phyloP scores from a whole-genome alignment of 805 yeast species.

The Ogataea allantospora region DNA sequence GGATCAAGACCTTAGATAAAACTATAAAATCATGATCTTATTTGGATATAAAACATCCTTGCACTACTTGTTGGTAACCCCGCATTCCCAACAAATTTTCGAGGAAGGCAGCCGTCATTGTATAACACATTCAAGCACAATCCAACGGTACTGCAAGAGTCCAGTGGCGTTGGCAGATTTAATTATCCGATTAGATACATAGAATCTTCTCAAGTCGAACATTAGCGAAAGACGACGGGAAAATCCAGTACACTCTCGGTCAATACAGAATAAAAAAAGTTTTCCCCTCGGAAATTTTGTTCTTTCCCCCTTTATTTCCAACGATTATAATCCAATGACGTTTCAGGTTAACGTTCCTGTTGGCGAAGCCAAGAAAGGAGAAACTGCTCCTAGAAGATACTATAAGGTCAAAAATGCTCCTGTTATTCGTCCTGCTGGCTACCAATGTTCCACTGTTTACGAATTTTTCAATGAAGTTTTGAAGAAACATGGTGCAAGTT shows the following conservation, averaged over 20 bases:
- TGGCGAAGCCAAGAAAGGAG: constrained; percentile 70
- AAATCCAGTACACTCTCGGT: no score
- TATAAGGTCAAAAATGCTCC: constrained; percentile 45
- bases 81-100: constrained; percentile 5
- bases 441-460: constrained; percentile 64
- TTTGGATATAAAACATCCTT: no score
- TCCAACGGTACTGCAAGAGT: no score
- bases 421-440: constrained; percentile 59
- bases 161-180: no score
- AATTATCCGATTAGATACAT: no score
- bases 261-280: constrained; percentile 6
- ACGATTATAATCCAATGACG: constrained; percentile 21
- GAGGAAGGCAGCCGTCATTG: no score
- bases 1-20: constrained; percentile 37
- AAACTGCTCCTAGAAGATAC: constrained; percentile 80
- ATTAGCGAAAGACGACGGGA: no score
- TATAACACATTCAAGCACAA: no score
- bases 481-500: constrained; percentile 49
- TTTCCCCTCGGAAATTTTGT: constrained; percentile 2
- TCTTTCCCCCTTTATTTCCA: constrained; percentile 1
- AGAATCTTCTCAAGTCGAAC: no score
- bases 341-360: constrained; percentile 52
- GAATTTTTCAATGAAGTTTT: constrained; percentile 67
- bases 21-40: no score
- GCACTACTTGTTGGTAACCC: constrained; percentile 9